phyloP scores from a whole-genome alignment of 1,284 basidiomycete species.

The Tranzscheliella williamsii region DNA sequence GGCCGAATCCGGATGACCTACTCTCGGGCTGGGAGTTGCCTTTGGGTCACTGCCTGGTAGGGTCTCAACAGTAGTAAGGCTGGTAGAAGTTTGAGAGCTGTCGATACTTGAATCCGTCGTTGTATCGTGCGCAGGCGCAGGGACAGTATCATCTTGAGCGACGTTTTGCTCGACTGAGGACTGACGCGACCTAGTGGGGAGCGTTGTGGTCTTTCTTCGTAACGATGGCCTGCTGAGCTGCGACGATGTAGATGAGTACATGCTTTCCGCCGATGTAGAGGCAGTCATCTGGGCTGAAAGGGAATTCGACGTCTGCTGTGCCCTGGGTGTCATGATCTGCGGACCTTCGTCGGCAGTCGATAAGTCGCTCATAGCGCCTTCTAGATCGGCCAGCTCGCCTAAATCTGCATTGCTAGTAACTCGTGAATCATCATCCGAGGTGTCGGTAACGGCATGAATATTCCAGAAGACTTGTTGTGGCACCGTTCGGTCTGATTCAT shows the following conservation, averaged over 20 bases:
- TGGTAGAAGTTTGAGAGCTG: too few relatives aligned
- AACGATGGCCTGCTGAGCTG: constrained; percentile 1
- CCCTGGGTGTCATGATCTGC: constrained; percentile 17
- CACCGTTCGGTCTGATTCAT: too few relatives aligned
- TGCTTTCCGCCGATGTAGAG: constrained; percentile 16
- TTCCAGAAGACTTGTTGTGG: constrained; percentile 6
- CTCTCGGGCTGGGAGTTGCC: too few relatives aligned
- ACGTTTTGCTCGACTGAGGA: constrained; percentile 25
- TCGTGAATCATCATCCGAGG: constrained; percentile 40
- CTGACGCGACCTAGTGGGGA: constrained; percentile 28
- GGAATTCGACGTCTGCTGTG: constrained; percentile 11
- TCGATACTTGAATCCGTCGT: too few relatives aligned
- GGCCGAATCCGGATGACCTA: too few relatives aligned
- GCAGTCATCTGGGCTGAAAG: constrained; percentile 11
- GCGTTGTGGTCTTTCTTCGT: constrained; percentile 20
- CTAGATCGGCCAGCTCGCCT: constrained; percentile 30
- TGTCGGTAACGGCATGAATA: constrained; percentile 7
- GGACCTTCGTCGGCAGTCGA: constrained; percentile 13
- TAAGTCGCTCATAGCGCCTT: constrained; percentile 25
- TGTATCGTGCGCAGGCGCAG: too few relatives aligned
- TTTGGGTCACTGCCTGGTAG: too few relatives aligned
- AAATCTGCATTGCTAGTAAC: constrained; percentile 34
- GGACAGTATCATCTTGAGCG: too few relatives aligned
- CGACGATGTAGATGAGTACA: neutral
- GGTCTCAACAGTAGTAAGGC: too few relatives aligned